Evolutionary conservation across 768 basidiomycete genomes (phyloP).

Genomic region (Psilocybe subaeruginosa): DNA sequence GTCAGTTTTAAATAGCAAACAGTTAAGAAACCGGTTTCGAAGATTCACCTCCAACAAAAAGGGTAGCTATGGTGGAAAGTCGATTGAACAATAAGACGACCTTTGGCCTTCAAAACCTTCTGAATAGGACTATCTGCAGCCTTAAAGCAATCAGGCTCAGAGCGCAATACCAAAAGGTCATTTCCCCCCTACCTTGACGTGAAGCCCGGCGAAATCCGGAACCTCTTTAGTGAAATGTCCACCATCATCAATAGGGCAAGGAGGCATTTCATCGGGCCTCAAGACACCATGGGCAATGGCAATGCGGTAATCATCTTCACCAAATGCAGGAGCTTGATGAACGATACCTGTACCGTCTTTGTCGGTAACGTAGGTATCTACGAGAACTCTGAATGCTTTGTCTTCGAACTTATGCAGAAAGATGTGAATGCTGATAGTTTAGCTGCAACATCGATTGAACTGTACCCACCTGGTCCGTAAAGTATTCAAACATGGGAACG

Average conservation of each 20-base stretch:
- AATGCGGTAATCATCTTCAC: slow-evolving; percentile 98
- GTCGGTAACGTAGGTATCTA: slow-evolving; percentile 92
- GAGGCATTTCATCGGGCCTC: slow-evolving; percentile 89
- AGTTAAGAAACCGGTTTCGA: slow-evolving; percentile 7
- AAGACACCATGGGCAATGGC: slow-evolving; percentile 84
- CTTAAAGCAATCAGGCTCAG: slow-evolving; percentile 38
- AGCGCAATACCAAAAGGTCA: background rate
- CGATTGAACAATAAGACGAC: slow-evolving; percentile 85
- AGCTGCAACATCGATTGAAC: background rate
- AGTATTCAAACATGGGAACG: slow-evolving; percentile 94
- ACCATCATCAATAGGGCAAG: slow-evolving; percentile 92
- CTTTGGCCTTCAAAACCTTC: slow-evolving; percentile 85
- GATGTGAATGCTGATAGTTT: background rate
- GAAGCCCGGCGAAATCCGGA: slow-evolving; percentile 82
- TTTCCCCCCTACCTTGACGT: slow-evolving; percentile 73
- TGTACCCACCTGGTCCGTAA: slow-evolving; percentile 78
- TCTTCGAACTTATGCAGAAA: slow-evolving; percentile 74
- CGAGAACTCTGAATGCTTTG: slow-evolving; percentile 85
- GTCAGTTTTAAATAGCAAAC: background rate
- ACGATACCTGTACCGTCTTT: slow-evolving; percentile 97
- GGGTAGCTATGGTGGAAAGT: slow-evolving; percentile 92
- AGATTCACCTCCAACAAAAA: slow-evolving; percentile 88
- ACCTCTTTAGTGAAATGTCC: slow-evolving; percentile 90
- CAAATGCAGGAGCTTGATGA: slow-evolving; percentile 97
- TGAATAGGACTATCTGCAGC: slow-evolving; percentile 94